phyloP scores from a whole-genome alignment of 2,329 filamentous ascomycete genomes.

The Lecanicillium sp. region DNA sequence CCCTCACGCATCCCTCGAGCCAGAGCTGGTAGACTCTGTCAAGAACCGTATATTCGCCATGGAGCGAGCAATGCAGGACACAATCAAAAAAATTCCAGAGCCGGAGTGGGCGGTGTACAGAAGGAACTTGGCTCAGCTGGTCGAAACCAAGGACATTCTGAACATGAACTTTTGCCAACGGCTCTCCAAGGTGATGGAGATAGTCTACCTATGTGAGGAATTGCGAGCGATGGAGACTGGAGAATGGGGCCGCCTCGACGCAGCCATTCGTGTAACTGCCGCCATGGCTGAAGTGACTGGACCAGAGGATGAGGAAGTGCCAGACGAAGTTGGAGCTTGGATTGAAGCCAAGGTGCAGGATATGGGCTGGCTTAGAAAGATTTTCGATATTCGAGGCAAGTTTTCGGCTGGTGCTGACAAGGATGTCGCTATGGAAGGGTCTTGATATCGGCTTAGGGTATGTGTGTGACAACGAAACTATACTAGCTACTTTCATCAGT shows the following conservation, averaged over 20 bases:
- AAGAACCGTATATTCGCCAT: neutral
- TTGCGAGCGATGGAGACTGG: conserved; percentile 12
- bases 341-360: conserved; percentile 15
- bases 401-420: neutral
- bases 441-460: neutral
- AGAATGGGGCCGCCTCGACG: conserved; percentile 18
- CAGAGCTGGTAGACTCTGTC: neutral
- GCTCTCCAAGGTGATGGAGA: conserved; percentile 14
- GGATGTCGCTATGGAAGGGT: neutral
- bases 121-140: conserved; percentile 13
- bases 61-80: neutral
- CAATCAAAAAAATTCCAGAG: conserved; percentile 12
- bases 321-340: conserved; percentile 16
- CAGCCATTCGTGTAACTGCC: conserved; percentile 17
- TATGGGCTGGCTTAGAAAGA: conserved; percentile 16
- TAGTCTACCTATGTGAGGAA: conserved; percentile 22
- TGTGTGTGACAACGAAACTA: neutral
- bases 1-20: too few relatives aligned
- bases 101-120: conserved; percentile 15
- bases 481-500: neutral
- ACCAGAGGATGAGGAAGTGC: conserved; percentile 13
- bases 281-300: conserved; percentile 17
- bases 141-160: conserved; percentile 7
- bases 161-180: conserved; percentile 14
- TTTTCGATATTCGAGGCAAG: conserved; percentile 1